These are phyloP conservation scores for Guillardia theta DNA, from an alignment of 78 protist species.

Conservation along the genomic window DNA sequence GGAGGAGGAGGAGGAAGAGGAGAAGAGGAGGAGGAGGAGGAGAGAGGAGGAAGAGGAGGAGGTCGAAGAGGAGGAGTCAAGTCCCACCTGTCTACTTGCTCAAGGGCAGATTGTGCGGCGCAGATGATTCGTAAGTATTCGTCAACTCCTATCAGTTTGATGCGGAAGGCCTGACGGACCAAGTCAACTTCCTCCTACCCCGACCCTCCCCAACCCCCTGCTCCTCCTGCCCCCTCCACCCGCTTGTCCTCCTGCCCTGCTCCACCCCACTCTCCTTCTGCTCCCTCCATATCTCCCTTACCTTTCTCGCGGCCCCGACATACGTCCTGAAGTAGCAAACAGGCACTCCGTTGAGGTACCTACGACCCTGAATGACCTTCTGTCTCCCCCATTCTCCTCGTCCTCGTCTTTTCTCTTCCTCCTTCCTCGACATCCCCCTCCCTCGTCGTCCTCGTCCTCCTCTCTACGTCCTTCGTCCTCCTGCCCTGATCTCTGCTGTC, in stretches of 20 bases:
- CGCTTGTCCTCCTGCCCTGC: neutral
- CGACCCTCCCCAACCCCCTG: neutral
- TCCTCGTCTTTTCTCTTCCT: too few relatives aligned
- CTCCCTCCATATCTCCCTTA: neutral
- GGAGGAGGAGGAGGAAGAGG: neutral
- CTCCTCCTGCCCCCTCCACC: neutral
- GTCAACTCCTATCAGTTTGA: too few relatives aligned
- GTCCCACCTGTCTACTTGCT: neutral
- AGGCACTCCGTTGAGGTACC: neutral
- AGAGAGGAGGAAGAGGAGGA: neutral
- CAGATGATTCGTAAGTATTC: too few relatives aligned
- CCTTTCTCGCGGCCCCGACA: conserved; percentile 27
- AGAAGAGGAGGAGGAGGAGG: neutral
- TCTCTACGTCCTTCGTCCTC: too few relatives aligned
- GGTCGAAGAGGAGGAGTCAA: neutral
- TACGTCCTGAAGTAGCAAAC: conserved; percentile 19
- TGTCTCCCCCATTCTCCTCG: neutral
- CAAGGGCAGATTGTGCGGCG: too few relatives aligned
- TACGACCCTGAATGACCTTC: too few relatives aligned
- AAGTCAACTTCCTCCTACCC: neutral
- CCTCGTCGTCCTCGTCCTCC: too few relatives aligned
- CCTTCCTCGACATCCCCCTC: too few relatives aligned
- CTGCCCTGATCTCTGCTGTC: too few relatives aligned
- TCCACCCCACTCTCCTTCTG: neutral
- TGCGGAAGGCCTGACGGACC: too few relatives aligned